Base-by-base conservation (phyloP, 495 filamentous ascomycete species). In the Penicillium turbatum region DNA sequence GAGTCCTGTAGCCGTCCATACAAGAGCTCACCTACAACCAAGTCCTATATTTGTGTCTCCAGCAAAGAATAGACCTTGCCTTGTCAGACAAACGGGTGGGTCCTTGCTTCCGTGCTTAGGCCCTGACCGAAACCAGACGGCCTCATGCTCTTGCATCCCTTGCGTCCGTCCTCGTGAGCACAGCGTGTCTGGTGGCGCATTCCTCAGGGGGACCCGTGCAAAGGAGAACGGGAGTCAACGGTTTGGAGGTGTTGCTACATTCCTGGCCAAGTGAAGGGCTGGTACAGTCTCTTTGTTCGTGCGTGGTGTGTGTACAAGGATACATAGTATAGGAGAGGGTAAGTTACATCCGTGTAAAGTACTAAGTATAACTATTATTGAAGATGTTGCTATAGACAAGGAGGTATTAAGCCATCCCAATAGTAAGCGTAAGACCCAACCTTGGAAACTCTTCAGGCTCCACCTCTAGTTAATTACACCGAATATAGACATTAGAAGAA, bases 121-220 rank as follows among this genome's bases (percentile, higher is more conserved):
- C 43, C n/a, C 35, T 31, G 36, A 21, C 37, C 30, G 12, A 31
- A 39, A 17, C 9, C 12, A 3, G 29, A 2, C 13, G 51, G 32
- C 41, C 21, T 40, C 44, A 40, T 34, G 51, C 38, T 40, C 30
- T 17, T 24, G 17, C 29, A 43, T 54, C 67, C 67, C 67, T 68
- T 70, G 63, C 67, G 48, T 61, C 19, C 32, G 45, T 52, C 51
- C 65, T 66, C 60, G 60, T 68, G 65, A 65, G 46, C 51, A 56
- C 42, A 15, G 41, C 48, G 53, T 60, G 47, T 54, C 53, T 17
- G 12, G 44, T 53, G 36, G 29, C 34, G 42, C 47, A 45, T 55
- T 49, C 49, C 44, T 56, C 49, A 52, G 43, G 39, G 48, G 31
- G 48, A 56, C 29, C 50, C 50, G 39, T 53, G 50, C 39, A 24